Evolutionary conservation across 2,329 filamentous ascomycete species (phyloP), one percentile per base, ranked within the genome.

Genomic region (Claviceps paspali): DNA sequence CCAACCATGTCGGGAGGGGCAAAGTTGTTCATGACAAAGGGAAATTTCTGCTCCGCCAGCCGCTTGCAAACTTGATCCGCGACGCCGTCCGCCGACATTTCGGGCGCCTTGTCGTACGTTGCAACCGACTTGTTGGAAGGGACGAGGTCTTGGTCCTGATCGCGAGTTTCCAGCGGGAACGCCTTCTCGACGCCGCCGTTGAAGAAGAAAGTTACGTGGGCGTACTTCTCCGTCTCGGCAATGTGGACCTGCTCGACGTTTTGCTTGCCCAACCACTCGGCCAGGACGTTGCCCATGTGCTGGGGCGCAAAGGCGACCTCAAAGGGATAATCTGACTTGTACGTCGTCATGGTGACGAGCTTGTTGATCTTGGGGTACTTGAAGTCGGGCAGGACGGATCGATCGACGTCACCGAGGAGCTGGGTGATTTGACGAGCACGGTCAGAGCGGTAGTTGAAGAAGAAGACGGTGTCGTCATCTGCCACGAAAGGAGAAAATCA

Each of bases 11-110:
- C 91, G 14, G 91, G 91, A 29, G 91, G 91, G 29, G 91, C 91
- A 63, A 98, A 96, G 76, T 98, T 98, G 78, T 96, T 95, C 91
- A 98, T 98, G 61, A 98, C 70, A 56, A 98, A 96, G 55, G 91
- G 86, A 64, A 87, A 95, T 55, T 82, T 77, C 54, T 80, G 76
- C 60, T 92, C 84, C 19, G 61, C 73, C 47, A 98, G 79, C 41
- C 87, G 79, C 70, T 95, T 91, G 59, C 68, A 75, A 41, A 94
- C 81, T 67, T 93, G 88, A 53, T 92, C 73, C 35, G 84, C 91
- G 11, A 98, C 91, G 31, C 72, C 82, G 49, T 79, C 83, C 47
- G 87, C 88, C 52, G 84, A 93, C 91, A 98, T 98, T 64, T 88
- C 84, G 32, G 91, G 91, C 33, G 93, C 79, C 51, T 83, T 70